These are phyloP conservation scores for Russula olivacea DNA, from an alignment of 768 basidiomycete genomes.

Conservation along the genomic window DNA sequence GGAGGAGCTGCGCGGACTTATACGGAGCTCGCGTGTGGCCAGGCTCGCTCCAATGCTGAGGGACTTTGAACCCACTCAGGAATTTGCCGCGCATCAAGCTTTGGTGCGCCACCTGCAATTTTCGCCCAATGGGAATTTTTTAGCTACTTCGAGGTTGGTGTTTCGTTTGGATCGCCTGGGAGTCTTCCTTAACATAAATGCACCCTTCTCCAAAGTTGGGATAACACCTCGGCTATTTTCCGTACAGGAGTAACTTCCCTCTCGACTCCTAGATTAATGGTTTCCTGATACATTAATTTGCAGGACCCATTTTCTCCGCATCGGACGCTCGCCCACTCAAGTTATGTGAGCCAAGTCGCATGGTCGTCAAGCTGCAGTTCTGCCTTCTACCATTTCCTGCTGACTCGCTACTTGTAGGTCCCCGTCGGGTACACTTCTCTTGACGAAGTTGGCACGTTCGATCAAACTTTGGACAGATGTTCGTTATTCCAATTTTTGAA, in stretches of 20 bases:
- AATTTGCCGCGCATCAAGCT: constrained; percentile 57
- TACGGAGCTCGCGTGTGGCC: constrained; percentile 48
- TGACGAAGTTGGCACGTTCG: constrained; percentile 58
- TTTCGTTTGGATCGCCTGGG: neutral
- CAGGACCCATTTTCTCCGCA: constrained; percentile 55
- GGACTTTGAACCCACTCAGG: constrained; percentile 50
- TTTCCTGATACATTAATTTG: neutral
- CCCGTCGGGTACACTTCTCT: constrained; percentile 51
- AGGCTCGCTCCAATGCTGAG: constrained; percentile 49
- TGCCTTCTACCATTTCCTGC: neutral
- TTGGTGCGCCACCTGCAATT: constrained; percentile 71
- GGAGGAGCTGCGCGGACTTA: constrained; percentile 28
- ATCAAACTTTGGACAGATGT: constrained; percentile 74
- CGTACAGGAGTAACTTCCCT: constrained; percentile 47
- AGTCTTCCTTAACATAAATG: neutral
- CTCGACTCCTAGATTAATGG: neutral
- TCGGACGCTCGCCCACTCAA: constrained; percentile 59
- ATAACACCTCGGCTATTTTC: constrained; percentile 63
- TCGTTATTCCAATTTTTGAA: constrained; percentile 21
- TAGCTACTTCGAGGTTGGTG: constrained; percentile 63
- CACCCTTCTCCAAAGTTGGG: constrained; percentile 46
- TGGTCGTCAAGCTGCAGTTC: constrained; percentile 39
- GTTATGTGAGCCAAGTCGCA: constrained; percentile 72
- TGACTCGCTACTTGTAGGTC: constrained; percentile 40
- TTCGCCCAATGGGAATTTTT: constrained; percentile 65